phyloP scores from a whole-genome alignment of 2,329 filamentous ascomycete species.

The Fusarium nelsonii region DNA sequence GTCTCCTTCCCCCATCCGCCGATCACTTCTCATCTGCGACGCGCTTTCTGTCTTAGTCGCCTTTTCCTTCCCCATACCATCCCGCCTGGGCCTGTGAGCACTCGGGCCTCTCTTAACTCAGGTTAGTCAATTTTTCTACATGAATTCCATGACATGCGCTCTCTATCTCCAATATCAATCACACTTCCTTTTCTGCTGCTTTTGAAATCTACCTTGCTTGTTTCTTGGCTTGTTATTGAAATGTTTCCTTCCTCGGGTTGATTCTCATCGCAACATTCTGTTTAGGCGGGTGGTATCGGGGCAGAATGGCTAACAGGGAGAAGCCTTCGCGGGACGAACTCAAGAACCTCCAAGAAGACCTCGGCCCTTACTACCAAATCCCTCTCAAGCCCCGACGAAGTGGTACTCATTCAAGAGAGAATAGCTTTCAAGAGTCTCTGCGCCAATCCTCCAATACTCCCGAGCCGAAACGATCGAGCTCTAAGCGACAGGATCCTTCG shows the following conservation, averaged over 20 bases:
- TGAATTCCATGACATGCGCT: slow-evolving; percentile 14
- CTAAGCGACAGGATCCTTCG: slow-evolving; percentile 45
- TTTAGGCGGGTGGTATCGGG: slow-evolving; percentile 49
- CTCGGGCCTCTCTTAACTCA: slow-evolving; percentile 37
- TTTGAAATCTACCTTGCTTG: not conserved
- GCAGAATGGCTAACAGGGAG: slow-evolving; percentile 53
- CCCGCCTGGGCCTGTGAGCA: slow-evolving; percentile 39
- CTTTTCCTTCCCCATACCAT: slow-evolving; percentile 44
- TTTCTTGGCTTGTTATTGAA: slow-evolving; percentile 25
- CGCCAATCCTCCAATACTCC: slow-evolving; percentile 43
- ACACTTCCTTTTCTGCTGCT: not conserved
- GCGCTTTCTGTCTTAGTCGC: slow-evolving; percentile 39
- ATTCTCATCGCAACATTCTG: slow-evolving; percentile 50
- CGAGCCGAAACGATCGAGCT: slow-evolving; percentile 43
- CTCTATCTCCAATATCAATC: slow-evolving; percentile 1
- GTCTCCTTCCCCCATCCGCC: slow-evolving; percentile 9
- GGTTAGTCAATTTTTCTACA: slow-evolving; percentile 37
- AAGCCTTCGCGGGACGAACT: slow-evolving; percentile 52
- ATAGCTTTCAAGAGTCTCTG: slow-evolving; percentile 44
- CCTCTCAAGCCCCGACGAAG: slow-evolving; percentile 44
- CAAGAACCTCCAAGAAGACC: slow-evolving; percentile 52
- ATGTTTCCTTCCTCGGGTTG: slow-evolving; percentile 45
- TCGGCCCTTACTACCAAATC: slow-evolving; percentile 52
- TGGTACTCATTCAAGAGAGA: slow-evolving; percentile 42
- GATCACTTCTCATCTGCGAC: slow-evolving; percentile 39